Evolutionary conservation across 345 rosid genomes (phyloP).

Genomic region (Eutrema japonicum): DNA sequence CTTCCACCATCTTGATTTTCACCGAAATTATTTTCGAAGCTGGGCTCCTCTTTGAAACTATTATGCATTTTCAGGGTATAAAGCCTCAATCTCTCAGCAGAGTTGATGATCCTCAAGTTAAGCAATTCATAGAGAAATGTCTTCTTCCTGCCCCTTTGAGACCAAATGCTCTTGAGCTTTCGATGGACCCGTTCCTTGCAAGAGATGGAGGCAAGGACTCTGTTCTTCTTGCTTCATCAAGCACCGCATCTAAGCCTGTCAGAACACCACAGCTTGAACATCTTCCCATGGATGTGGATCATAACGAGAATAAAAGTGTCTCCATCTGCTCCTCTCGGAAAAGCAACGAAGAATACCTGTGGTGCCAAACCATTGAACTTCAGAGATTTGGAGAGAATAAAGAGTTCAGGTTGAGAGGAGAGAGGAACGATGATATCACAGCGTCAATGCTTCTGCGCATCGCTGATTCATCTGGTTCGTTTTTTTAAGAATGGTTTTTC

Average conservation of each 20-base stretch:
- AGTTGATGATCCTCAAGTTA: slow-evolving; percentile 70
- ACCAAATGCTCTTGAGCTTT: slow-evolving; percentile 70
- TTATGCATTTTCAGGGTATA: slow-evolving; percentile 59
- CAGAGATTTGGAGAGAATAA: slow-evolving; percentile 51
- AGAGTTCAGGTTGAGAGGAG: slow-evolving; percentile 68
- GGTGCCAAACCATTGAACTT: slow-evolving; percentile 54
- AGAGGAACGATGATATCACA: slow-evolving; percentile 52
- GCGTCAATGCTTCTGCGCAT: slow-evolving; percentile 62
- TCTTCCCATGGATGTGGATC: slow-evolving; percentile 69
- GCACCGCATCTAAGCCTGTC: slow-evolving; percentile 34
- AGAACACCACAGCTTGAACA: slow-evolving; percentile 44
- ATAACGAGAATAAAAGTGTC: slow-evolving; percentile 48
- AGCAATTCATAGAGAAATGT: slow-evolving; percentile 86
- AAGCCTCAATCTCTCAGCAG: slow-evolving; percentile 77
- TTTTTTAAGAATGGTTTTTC: not conserved
- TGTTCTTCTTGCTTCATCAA: slow-evolving; percentile 41
- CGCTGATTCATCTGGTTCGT: slow-evolving; percentile 59
- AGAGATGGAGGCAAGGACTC: slow-evolving; percentile 51
- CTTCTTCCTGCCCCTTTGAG: slow-evolving; percentile 70
- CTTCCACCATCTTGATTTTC: not conserved
- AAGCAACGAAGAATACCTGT: slow-evolving; percentile 50
- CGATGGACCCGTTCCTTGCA: slow-evolving; percentile 74
- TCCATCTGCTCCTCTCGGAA: slow-evolving; percentile 46
- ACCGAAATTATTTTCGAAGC: not conserved
- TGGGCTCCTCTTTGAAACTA: slow-evolving; percentile 13